A percentile compares a stretch with the other conserved stretches of the same genome.
phyloP scores from a whole-genome alignment of 495 filamentous ascomycete species.

The Echria macrotheca region DNA sequence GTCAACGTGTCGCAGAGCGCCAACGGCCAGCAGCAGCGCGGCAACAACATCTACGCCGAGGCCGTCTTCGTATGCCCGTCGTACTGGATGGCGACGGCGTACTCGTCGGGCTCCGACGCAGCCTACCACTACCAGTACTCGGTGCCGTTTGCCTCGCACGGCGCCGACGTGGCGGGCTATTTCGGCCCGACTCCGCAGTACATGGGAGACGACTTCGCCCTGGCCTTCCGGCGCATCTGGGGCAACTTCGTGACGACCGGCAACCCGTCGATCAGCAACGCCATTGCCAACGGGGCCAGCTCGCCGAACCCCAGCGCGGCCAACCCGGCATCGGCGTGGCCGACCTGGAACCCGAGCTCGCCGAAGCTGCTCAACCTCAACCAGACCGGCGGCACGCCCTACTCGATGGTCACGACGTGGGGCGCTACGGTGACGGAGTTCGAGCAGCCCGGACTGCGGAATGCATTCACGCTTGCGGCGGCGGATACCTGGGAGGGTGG shows the following conservation, averaged over 20 bases:
- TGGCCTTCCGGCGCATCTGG: slow-evolving; percentile 38
- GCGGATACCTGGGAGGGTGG: slow-evolving; percentile 53
- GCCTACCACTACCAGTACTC: slow-evolving; percentile 59
- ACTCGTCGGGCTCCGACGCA: slow-evolving; percentile 23
- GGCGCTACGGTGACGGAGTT: slow-evolving; percentile 31
- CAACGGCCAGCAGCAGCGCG: slow-evolving; percentile 32
- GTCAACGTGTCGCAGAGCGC: slow-evolving; percentile 20
- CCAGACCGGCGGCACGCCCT: slow-evolving; percentile 44
- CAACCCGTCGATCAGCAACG: slow-evolving; percentile 46
- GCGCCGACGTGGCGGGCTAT: slow-evolving; percentile 47
- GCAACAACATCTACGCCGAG: slow-evolving; percentile 55
- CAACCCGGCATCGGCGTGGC: slow-evolving; percentile 28
- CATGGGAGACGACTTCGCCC: slow-evolving; percentile 23
- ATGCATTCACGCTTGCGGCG: slow-evolving; percentile 43
- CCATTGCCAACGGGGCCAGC: slow-evolving; percentile 35
- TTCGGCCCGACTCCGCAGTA: slow-evolving; percentile 36
- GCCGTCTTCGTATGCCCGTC: slow-evolving; percentile 57
- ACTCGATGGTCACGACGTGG: slow-evolving; percentile 16
- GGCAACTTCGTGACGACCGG: slow-evolving; percentile 52
- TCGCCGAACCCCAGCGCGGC: slow-evolving; percentile 20
- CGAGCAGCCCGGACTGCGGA: slow-evolving; percentile 37
- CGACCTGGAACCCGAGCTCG: slow-evolving; percentile 26
- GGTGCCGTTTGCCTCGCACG: slow-evolving; percentile 54
- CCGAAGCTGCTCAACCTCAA: slow-evolving; percentile 50
- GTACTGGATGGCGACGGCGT: slow-evolving; percentile 60